Evolutionary conservation across 768 basidiomycete species (phyloP).

Genomic region (Rhodotorula graminis): DNA sequence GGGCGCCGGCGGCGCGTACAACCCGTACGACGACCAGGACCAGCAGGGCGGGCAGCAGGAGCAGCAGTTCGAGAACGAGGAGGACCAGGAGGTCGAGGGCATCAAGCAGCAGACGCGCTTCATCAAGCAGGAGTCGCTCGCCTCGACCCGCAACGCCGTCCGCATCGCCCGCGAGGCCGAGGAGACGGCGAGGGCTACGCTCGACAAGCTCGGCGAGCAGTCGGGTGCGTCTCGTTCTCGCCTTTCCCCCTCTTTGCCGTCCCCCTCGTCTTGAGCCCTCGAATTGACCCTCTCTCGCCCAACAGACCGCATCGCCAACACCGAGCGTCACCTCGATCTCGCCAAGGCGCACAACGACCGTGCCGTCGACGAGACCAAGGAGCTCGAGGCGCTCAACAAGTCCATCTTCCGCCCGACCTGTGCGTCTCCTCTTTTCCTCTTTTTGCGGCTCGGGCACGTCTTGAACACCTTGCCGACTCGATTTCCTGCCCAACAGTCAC

Average conservation of each 20-base stretch:
- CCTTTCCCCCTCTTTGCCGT: background rate
- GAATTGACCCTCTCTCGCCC: background rate
- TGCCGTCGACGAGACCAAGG: constrained; percentile 88
- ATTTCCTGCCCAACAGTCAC: constrained; percentile 51
- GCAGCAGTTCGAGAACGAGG: constrained; percentile 36
- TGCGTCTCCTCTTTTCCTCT: constrained; percentile 52
- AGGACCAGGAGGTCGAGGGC: constrained; percentile 56
- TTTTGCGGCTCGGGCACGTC: too few species aligned
- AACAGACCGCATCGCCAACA: constrained; percentile 66
- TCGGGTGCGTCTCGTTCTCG: constrained; percentile 60
- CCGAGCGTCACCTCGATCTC: constrained; percentile 89
- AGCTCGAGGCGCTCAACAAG: constrained; percentile 87
- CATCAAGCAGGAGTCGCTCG: constrained; percentile 85
- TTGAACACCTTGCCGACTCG: too few species aligned
- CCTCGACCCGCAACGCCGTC: constrained; percentile 83
- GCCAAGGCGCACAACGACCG: constrained; percentile 78
- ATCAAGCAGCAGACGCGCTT: constrained; percentile 88
- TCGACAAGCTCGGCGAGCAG: constrained; percentile 79
- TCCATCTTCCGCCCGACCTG: constrained; percentile 72
- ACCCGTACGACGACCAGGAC: constrained; percentile 11
- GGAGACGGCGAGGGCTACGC: constrained; percentile 82
- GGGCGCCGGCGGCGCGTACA: constrained; percentile 41
- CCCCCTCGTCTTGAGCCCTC: constrained; percentile 25
- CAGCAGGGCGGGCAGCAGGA: constrained; percentile 24
- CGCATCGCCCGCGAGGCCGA: constrained; percentile 92